These are phyloP conservation scores for Collybiopsis confluens DNA, from an alignment of 768 basidiomycete species.

Conservation along the genomic window DNA sequence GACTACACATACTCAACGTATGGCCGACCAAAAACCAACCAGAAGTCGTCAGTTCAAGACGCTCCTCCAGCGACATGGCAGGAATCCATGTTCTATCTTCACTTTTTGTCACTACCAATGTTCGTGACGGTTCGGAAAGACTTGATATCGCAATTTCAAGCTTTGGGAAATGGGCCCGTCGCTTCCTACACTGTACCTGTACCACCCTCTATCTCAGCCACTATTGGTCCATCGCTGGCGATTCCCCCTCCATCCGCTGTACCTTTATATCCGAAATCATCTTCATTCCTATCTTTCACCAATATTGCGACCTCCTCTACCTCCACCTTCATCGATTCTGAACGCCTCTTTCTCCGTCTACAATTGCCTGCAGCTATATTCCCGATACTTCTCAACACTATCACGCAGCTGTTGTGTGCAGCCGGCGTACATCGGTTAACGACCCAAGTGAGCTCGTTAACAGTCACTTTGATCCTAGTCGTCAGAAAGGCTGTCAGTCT, in stretches of 20 bases:
- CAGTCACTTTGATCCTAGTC: constrained; percentile 75
- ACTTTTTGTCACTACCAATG: constrained; percentile 75
- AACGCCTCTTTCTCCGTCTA: constrained; percentile 21
- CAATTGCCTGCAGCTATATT: constrained; percentile 55
- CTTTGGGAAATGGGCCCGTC: constrained; percentile 37
- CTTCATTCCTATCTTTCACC: constrained; percentile 15
- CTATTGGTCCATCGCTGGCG: background rate
- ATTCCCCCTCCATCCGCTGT: constrained; percentile 11
- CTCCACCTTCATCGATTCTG: constrained; percentile 13
- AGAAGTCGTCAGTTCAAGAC: constrained; percentile 3
- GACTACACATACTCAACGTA: constrained; percentile 63
- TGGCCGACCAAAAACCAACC: constrained; percentile 10
- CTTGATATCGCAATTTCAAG: constrained; percentile 41
- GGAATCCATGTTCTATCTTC: constrained; percentile 90
- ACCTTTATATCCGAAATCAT: background rate
- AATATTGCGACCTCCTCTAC: constrained; percentile 20
- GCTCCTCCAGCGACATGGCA: constrained; percentile 55
- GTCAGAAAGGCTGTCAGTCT: constrained; percentile 80
- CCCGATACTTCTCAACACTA: constrained; percentile 69
- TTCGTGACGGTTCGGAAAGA: constrained; percentile 59
- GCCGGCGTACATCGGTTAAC: constrained; percentile 86
- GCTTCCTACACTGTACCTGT: constrained; percentile 22
- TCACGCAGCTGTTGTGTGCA: constrained; percentile 82
- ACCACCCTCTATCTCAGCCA: constrained; percentile 3
- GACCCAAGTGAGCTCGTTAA: constrained; percentile 66